Evolutionary conservation across 1,139 yeast genomes (phyloP).

Genomic region (Kurtzmaniella natalensis): DNA sequence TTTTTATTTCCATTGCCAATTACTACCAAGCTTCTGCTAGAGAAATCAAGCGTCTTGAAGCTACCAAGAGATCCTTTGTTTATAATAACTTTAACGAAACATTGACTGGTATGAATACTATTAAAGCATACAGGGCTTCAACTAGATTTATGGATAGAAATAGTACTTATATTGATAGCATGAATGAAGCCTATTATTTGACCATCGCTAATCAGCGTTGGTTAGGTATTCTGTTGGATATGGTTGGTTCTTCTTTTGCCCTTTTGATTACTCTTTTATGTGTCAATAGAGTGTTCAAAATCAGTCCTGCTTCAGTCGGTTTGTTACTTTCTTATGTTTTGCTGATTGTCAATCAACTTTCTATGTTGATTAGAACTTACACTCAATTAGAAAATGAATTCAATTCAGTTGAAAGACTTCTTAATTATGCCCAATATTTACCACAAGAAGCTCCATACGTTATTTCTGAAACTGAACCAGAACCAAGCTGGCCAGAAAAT

Average conservation of each 20-base stretch:
- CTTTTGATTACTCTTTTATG: constrained; percentile 55
- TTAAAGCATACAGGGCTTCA: constrained; percentile 54
- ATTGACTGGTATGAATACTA: constrained; percentile 66
- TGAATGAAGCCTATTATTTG: constrained; percentile 69
- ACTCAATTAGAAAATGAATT: constrained; percentile 78
- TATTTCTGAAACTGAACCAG: constrained; percentile 52
- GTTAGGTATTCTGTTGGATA: constrained; percentile 63
- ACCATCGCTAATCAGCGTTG: constrained; percentile 74
- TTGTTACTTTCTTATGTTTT: constrained; percentile 59
- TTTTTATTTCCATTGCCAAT: constrained; percentile 36
- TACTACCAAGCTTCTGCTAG: constrained; percentile 69
- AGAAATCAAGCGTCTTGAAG: constrained; percentile 80
- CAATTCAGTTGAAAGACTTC: constrained; percentile 82
- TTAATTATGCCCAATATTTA: constrained; percentile 54
- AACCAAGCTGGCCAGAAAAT: constrained; percentile 38
- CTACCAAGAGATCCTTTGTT: constrained; percentile 69
- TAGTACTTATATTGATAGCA: constrained; percentile 48
- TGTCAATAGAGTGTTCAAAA: constrained; percentile 57
- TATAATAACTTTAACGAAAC: constrained; percentile 77
- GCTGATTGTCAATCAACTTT: constrained; percentile 44
- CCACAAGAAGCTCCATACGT: constrained; percentile 40
- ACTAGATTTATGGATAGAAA: constrained; percentile 49
- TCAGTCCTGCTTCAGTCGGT: constrained; percentile 67
- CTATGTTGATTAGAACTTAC: constrained; percentile 45
- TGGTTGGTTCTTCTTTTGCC: constrained; percentile 43